Evolutionary conservation across 768 basidiomycete species (phyloP).

Genomic region (Hortiboletus campestris): DNA sequence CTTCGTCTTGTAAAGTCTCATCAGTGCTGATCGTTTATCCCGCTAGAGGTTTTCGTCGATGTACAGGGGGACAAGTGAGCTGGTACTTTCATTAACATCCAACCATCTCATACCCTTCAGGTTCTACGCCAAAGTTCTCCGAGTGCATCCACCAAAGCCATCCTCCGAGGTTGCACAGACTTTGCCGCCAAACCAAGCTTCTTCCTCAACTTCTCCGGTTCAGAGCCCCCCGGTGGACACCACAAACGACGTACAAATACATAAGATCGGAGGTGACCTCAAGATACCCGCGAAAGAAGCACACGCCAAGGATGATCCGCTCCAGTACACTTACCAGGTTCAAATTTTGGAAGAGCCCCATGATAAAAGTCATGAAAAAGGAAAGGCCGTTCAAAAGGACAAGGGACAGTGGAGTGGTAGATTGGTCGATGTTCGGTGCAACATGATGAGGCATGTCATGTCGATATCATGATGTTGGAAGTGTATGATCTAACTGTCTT

Average conservation of each 20-base stretch:
- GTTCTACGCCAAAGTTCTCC: slow-evolving; percentile 78
- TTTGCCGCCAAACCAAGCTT: slow-evolving; percentile 23
- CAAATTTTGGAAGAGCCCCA: slow-evolving; percentile 78
- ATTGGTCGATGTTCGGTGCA: slow-evolving; percentile 79
- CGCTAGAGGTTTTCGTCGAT: slow-evolving; percentile 82
- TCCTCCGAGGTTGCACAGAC: slow-evolving; percentile 41
- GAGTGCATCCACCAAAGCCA: slow-evolving; percentile 69
- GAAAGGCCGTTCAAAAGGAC: slow-evolving; percentile 52
- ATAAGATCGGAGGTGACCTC: slow-evolving; percentile 78
- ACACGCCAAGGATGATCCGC: slow-evolving; percentile 70
- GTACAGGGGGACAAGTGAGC: slow-evolving; percentile 81
- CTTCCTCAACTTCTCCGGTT: slow-evolving; percentile 47
- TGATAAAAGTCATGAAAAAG: slow-evolving; percentile 64
- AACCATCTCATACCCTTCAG: slow-evolving; percentile 39
- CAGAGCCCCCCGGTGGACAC: slow-evolving; percentile 42
- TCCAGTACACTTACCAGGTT: slow-evolving; percentile 83
- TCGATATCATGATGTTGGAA: slow-evolving; percentile 8
- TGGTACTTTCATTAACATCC: not conserved
- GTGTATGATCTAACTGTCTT: not conserved
- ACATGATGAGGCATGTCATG: slow-evolving; percentile 74
- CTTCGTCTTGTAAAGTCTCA: slow-evolving; percentile 4
- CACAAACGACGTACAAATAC: slow-evolving; percentile 53
- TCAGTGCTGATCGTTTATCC: slow-evolving; percentile 16
- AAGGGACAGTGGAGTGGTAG: slow-evolving; percentile 70
- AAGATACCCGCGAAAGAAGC: slow-evolving; percentile 72